These are phyloP conservation scores for Microbotryomycetes sp. DNA, from an alignment of 1,284 basidiomycete genomes.

Conservation along the genomic window DNA sequence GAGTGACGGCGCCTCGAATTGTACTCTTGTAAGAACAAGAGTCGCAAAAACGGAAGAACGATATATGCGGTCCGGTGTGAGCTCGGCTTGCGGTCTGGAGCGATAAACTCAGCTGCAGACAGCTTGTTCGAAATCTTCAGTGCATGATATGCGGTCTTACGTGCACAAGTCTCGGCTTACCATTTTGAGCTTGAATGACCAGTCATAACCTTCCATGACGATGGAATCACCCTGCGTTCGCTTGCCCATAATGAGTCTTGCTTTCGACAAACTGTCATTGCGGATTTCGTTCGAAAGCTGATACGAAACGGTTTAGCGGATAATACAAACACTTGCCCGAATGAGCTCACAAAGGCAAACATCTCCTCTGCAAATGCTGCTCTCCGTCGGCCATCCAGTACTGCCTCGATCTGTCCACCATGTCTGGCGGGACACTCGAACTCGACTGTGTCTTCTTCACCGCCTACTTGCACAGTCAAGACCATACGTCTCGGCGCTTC, in stretches of 20 bases:
- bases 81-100: not conserved
- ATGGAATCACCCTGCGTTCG: constrained; percentile 12
- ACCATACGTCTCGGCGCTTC: not conserved
- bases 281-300: constrained; percentile 19
- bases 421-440: not conserved
- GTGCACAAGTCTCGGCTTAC: not conserved
- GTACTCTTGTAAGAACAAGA: constrained; percentile 25
- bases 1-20: not conserved
- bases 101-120: not conserved
- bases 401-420: not conserved
- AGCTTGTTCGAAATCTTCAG: not conserved
- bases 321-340: not conserved
- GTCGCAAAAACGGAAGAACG: constrained; percentile 18
- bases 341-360: constrained; percentile 19
- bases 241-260: constrained; percentile 11
- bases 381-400: not conserved
- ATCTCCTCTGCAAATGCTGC: constrained; percentile 26
- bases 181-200: constrained; percentile 12
- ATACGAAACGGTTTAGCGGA: not conserved
- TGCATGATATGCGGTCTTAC: not conserved
- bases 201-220: constrained; percentile 1
- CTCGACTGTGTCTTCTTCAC: not conserved
- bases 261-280: constrained; percentile 1
- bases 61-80: not conserved
- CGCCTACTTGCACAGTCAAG: not conserved